Evolutionary conservation across 148 eudicot genomes (phyloP), one percentile per base, ranked within the genome.

Genomic region (Nepenthes mirabilis): DNA sequence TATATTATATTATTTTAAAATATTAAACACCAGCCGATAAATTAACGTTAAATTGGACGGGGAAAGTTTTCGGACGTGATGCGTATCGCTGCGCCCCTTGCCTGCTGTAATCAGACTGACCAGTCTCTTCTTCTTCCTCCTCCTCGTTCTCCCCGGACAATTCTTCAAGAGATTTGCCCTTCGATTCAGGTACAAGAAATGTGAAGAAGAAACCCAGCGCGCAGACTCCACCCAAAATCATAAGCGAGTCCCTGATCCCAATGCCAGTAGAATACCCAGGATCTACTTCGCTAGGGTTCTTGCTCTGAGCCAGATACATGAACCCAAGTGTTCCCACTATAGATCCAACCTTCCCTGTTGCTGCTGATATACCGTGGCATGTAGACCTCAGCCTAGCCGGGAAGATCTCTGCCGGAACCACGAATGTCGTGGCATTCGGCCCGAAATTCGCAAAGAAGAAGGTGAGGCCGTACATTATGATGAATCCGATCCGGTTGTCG

Each of bases 361-460:
- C 63, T 1, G 63, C n/a, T 7, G 63, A 60, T 33, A 60, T 60
- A 8, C 63, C 63, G 33, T 60, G 63, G 5, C 63, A 60, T 6
- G 63, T 60, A 14, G 63, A 60, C 54, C 63, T 60, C 53, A 60
- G 40, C 33, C 63, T 33, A 8, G 63, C 63, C 1, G 63, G 63
- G 63, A 60, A 60, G 9, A 60, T 48, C 63, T 60, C 63, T 0
- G 63, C 63, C 4, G 63, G 63, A 9, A 60, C 63, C n/a, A 60
- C 53, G 11, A 60, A 60, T 1, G 63, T 60, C 14, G 65, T 62
- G 47, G 65, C 65, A 43, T 62, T 62, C 1, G 65, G 65, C 0
- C 65, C 65, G 65, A 62, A 62, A 12, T 62, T 62, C 7, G 65
- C 65, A 37, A 62, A 62, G 65, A 62, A 62, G 56, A 62, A 62